Conservation (phyloP, 2,329 filamentous ascomycete genomes). For the Acrocalymma vagum region DNA sequence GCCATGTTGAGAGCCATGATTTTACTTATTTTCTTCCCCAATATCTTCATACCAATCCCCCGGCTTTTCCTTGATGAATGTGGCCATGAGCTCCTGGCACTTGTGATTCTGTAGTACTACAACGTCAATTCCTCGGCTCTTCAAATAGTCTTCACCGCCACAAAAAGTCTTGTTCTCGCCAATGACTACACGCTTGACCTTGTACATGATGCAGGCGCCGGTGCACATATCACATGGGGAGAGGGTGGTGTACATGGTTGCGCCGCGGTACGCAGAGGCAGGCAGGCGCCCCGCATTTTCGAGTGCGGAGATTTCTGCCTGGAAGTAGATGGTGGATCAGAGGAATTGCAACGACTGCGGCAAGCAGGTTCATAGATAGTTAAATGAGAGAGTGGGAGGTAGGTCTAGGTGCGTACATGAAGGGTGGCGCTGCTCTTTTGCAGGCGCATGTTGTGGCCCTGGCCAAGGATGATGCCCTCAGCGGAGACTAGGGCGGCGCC, state of each 20-base stretch:
- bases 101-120: constrained; percentile 72
- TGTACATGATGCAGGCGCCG: constrained; percentile 79
- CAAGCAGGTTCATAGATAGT: constrained; percentile 3
- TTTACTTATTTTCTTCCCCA: constrained; percentile 34
- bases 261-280: constrained; percentile 72
- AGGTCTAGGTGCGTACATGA: constrained; percentile 62
- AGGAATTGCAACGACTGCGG: constrained; percentile 5
- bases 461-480: constrained; percentile 74
- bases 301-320: constrained; percentile 81
- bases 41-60: constrained; percentile 69
- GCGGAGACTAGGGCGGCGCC: constrained; percentile 71
- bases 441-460: constrained; percentile 78
- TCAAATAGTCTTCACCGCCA: constrained; percentile 76
- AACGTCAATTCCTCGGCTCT: constrained; percentile 74
- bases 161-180: constrained; percentile 79
- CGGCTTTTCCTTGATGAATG: constrained; percentile 76
- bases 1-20: too few relatives aligned
- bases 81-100: constrained; percentile 74
- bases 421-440: constrained; percentile 76
- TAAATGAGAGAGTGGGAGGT: background rate
- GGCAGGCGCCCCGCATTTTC: constrained; percentile 77
- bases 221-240: constrained; percentile 86
- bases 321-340: constrained; percentile 13
- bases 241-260: constrained; percentile 85
- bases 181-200: constrained; percentile 76